A percentile compares a stretch with the other conserved stretches of the same genome.
These are phyloP conservation scores for Acacia pycnantha DNA, from an alignment of 331 rosid species.

Conservation along the genomic window DNA sequence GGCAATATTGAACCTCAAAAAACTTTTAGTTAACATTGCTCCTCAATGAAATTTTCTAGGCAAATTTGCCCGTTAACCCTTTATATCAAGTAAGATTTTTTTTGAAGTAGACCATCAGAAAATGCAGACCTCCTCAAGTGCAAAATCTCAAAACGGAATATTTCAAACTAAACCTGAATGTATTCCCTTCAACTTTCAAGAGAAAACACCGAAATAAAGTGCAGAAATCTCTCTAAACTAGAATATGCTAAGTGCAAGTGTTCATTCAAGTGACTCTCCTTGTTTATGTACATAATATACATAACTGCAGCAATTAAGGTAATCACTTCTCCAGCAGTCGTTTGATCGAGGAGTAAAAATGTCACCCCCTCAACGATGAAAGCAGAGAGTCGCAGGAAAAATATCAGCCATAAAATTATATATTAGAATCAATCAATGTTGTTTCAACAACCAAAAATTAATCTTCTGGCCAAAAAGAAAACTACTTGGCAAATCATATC, in stretches of 20 bases:
- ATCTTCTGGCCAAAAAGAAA: not conserved
- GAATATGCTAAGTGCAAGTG: not conserved
- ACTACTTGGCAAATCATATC: not conserved
- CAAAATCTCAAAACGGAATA: not conserved
- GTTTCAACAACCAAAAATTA: not conserved
- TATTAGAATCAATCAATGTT: not conserved
- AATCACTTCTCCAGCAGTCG: not conserved
- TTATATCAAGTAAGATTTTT: not conserved
- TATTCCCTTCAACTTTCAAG: not conserved
- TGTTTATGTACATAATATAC: slow-evolving; percentile 17
- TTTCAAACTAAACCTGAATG: not conserved
- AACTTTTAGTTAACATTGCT: too few species aligned
- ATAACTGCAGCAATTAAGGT: not conserved
- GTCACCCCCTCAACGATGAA: slow-evolving; percentile 11
- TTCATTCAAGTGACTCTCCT: not conserved
- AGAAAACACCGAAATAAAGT: not conserved
- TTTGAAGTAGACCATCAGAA: not conserved
- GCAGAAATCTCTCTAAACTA: not conserved
- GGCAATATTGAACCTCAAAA: too few species aligned
- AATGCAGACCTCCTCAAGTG: not conserved
- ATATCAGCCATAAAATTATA: slow-evolving; percentile 14
- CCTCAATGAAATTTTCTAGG: too few species aligned
- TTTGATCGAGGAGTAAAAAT: slow-evolving; percentile 10
- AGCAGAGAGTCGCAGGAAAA: not conserved
- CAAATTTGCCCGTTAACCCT: too few species aligned